Evolutionary conservation across 768 basidiomycete genomes (phyloP), one percentile per base, ranked within the genome.

Genomic region (Boletus tomentosulus): DNA sequence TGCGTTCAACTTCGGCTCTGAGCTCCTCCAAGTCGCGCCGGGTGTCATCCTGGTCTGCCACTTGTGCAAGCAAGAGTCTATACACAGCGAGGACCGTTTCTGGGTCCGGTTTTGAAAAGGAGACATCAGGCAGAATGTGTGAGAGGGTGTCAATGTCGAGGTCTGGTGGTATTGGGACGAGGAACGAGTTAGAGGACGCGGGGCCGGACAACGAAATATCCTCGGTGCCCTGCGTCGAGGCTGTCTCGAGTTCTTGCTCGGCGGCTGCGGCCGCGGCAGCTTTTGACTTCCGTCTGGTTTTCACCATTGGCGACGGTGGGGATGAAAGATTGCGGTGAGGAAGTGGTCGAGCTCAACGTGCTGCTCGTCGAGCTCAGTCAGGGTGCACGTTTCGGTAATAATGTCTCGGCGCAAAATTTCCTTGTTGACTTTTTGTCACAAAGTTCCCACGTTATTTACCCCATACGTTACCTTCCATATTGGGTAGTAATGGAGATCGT

Each of bases 21-120:
- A 79, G 71, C 57, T 86, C 86, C 66, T 93, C 91, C 33, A 88
- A 69, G 55, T 89, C 85, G 48, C 81, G 74, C 46, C 81, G 78
- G 3, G 77, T 69, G 54, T 69, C 73, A 50, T 89, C 84, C 16
- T 81, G 65, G 52, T 83, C 82, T 1, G 73, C 64, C 6, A 76
- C 75, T 55, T 89, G 84, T 1, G 78, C 75, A 8, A 85, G 68
- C 16, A 91, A 64, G 19, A 82, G 70, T 50, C 82, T 76, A 68
- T 90, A 92, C 1, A 92, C 63, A 4, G 78, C 66, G 8, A 87
- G 61, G 49, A 92, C 75, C 10, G 76, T 75, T 3, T 89, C 85
- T 7, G 82, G 70, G 3, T 82, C 76, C 0, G 85, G 82, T 4
- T 78, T 70, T 15, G 79, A 70, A 45, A 90, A 70, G 39, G 81